Percentiles rank a stretch among this genome's conserved stretches.
Conservation (phyloP, 2,329 filamentous ascomycete genomes). For the Stylonectria norvegica region DNA sequence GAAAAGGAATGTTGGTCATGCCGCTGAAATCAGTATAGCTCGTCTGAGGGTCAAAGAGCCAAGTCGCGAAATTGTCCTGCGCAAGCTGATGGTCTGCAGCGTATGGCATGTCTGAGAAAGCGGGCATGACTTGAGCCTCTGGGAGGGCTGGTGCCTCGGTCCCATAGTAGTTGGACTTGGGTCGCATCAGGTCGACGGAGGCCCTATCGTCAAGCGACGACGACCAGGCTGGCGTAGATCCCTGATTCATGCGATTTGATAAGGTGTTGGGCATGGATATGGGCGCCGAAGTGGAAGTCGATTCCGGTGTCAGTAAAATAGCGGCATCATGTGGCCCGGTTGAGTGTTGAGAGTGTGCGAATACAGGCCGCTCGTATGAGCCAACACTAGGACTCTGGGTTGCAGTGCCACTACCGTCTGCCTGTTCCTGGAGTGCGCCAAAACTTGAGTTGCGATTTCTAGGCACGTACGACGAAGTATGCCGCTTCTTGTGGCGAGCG, state of each 20-base stretch:
- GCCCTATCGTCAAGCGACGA: conserved; percentile 35
- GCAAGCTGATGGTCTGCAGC: conserved; percentile 33
- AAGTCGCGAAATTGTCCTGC: conserved; percentile 47
- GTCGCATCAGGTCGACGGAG: conserved; percentile 34
- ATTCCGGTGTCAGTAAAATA: conserved; percentile 25
- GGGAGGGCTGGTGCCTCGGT: conserved; percentile 27
- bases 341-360: background rate
- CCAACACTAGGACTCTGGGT: background rate
- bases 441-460: conserved; percentile 51
- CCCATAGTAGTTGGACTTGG: conserved; percentile 37
- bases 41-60: conserved; percentile 49
- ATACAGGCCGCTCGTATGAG: background rate
- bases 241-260: conserved; percentile 19
- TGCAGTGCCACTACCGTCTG: conserved; percentile 27
- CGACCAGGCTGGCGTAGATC: conserved; percentile 4
- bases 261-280: conserved; percentile 21
- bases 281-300: conserved; percentile 29
- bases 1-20: conserved; percentile 44
- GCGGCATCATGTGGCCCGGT: background rate
- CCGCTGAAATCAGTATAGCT: conserved; percentile 40
- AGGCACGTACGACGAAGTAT: conserved; percentile 53
- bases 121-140: conserved; percentile 33
- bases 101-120: conserved; percentile 22
- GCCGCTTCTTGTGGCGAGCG: conserved; percentile 63
- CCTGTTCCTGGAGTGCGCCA: conserved; percentile 30